Conservation (phyloP, 179 eudicot genomes). For the Drosera spatulata region DNA sequence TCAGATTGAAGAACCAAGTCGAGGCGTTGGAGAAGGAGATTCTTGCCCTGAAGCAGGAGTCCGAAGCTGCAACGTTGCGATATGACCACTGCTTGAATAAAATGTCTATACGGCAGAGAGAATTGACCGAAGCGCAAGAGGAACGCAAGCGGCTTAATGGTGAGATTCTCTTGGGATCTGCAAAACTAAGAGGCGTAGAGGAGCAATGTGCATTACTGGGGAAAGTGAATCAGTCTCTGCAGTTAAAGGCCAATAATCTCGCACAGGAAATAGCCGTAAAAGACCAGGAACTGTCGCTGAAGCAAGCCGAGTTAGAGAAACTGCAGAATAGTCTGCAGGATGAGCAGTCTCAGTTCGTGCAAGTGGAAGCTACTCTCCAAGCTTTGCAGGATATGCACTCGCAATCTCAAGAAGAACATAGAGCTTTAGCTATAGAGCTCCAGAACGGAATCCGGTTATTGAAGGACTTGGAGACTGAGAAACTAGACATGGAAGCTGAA, state of each 20-base stretch:
- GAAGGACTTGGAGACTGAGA: constrained; percentile 48
- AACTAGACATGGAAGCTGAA: constrained; percentile 55
- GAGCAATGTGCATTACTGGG: constrained; percentile 41
- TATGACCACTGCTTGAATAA: constrained; percentile 53
- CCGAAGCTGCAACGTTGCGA: constrained; percentile 34
- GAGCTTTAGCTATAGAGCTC: constrained; percentile 58
- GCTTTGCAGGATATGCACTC: constrained; percentile 47
- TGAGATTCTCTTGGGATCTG: constrained; percentile 32
- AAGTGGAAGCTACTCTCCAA: constrained; percentile 59
- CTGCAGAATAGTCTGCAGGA: constrained; percentile 39
- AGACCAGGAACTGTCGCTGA: constrained; percentile 51
- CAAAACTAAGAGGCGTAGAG: constrained; percentile 48
- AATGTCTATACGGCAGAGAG: constrained; percentile 50
- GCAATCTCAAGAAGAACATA: constrained; percentile 81
- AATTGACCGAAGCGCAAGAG: constrained; percentile 44
- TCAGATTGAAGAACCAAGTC: constrained; percentile 48
- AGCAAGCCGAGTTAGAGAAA: constrained; percentile 57
- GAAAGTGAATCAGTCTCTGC: constrained; percentile 51
- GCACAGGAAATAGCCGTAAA: constrained; percentile 40
- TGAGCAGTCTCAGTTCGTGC: constrained; percentile 47
- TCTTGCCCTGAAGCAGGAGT: constrained; percentile 35
- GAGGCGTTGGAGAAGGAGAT: constrained; percentile 45
- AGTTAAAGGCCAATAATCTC: constrained; percentile 50
- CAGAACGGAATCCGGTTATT: constrained; percentile 52
- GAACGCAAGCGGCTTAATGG: constrained; percentile 40